phyloP scores from a whole-genome alignment of 164 flowering plant genomes.

The Tinospora cordifolia region DNA sequence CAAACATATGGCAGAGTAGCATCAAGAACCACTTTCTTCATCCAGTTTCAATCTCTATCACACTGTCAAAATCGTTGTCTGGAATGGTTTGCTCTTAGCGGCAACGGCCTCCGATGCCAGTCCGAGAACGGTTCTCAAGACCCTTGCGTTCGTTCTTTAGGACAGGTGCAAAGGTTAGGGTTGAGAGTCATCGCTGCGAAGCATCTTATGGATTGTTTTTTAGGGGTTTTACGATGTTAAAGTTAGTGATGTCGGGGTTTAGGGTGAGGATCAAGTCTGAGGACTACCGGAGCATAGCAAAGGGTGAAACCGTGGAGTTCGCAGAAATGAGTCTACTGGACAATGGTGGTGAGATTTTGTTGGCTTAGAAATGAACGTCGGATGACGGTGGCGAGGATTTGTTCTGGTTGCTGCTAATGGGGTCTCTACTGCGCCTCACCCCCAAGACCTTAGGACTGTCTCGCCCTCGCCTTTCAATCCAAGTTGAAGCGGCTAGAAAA shows the following conservation, averaged over 20 bases:
- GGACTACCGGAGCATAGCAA: no score
- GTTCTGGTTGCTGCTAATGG: no score
- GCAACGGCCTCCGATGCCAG: conserved; percentile 45
- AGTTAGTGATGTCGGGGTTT: conserved; percentile 36
- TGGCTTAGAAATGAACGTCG: no score
- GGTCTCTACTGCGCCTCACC: no score
- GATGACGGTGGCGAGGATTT: no score
- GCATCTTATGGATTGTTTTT: conserved; percentile 51
- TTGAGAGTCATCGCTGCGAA: conserved; percentile 50
- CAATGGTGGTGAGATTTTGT: no score
- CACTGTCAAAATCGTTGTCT: conserved; percentile 41
- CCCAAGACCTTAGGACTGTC: no score
- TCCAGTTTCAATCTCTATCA: conserved; percentile 36
- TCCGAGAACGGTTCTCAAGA: conserved; percentile 16
- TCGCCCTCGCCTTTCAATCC: no score
- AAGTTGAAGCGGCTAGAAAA: no score
- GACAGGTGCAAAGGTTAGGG: conserved; percentile 40
- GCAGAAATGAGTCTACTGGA: no score
- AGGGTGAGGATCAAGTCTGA: no score
- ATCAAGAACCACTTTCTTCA: conserved; percentile 19
- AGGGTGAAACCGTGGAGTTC: no score
- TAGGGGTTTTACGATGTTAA: conserved; percentile 70
- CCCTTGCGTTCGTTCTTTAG: conserved; percentile 26
- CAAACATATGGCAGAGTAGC: conserved; percentile 38
- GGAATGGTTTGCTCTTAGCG: conserved; percentile 33